Evolutionary conservation across 352 stramenopile genomes (phyloP), one percentile per base, ranked within the genome.

Genomic region (Pythium monospermum): DNA sequence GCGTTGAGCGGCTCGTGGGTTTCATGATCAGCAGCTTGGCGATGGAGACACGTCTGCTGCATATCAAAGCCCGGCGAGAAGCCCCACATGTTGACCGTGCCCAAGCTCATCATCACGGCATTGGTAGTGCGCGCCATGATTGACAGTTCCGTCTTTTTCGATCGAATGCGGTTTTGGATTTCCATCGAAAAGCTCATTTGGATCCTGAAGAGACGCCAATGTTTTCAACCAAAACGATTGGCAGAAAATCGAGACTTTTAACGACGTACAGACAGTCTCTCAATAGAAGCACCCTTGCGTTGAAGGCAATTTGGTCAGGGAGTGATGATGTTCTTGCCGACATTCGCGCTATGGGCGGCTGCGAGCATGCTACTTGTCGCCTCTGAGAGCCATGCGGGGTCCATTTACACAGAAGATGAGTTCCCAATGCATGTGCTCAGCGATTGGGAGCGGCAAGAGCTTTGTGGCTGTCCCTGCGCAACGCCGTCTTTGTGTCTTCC

Each of bases 71-170:
- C 66, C 11, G 86, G 83, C 7, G 79, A 93, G 57, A 94, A 89
- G 18, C 84, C 84, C 84, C 84, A 96, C 74, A 94, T 90, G 30
- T 73, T 87, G 51, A 90, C 72, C 4, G 75, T 81, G n/a, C 83
- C 83, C 47, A 93, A 76, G 42, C 74, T 86, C 73, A 87, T 87
- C 56, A 86, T 58, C 51, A 87, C 37, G 36, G 57, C 76, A 52
- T 49, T 87, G 30, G 64, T 77, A 10, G 69, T 68, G n/a, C 72
- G 54, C 19, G 75, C 70, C 75, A 86, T 86, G 11, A 18, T 48
- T 7, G 2, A 19, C 12, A n/a, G n/a, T 16, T 40, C 11, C 18
- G 30, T 28, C 18, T 6, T 18, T 16, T 15, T 22, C 28, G 19
- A 48, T 31, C 30, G 2, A 15, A 21, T n/a, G 8, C 8, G 39